Evolutionary conservation across 202 grass and related monocot genomes (phyloP), one percentile per base, ranked within the genome.

Genomic region (Carex sylvatica): DNA sequence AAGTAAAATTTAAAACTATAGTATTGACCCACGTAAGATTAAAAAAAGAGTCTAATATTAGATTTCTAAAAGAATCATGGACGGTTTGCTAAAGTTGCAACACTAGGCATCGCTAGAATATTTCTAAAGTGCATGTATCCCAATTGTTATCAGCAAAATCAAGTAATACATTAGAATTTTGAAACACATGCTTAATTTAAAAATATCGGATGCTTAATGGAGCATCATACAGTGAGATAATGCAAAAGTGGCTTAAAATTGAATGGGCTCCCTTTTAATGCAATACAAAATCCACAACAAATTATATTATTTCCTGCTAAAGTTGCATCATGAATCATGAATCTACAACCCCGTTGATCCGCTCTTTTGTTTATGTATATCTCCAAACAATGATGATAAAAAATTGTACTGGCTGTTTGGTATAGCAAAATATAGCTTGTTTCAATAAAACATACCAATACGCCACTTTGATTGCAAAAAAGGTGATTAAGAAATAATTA

Each of bases 181-280:
- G 44, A 47, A 75, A 33, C 22, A 52, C n/a, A n/a, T 73, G 22
- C 44, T 74, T 28, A 74, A 74, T 18, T 70, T 9, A 6, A 70
- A 44, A 70, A 22, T 22, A 20, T 44, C n/a, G 6, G 23, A 30
- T 9, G 6, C 49, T 74, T 74, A 74, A 23, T 76, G 73, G 73
- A 58, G 73, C 73, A 76, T 76, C 51, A 76, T 76, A 56, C 51
- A 6, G 52, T 6, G 7, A 76, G 51, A 76, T 58, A 58, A 75
- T 54, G 42, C 24, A 28, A 10, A 54, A 75, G 72, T 1, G 49
- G 24, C 24, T 58, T 76, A 76, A 55, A 75, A 20, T 44, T 42
- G 4, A 14, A 49, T 6, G 14, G 1, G 14, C 7, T 58, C 15
- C n/a, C 6, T 76, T 75, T 76, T 76, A 68, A 8, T 66, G 22